Base-by-base conservation (phyloP, 2,329 filamentous ascomycete genomes). In the Furcasterigmium furcatum region DNA sequence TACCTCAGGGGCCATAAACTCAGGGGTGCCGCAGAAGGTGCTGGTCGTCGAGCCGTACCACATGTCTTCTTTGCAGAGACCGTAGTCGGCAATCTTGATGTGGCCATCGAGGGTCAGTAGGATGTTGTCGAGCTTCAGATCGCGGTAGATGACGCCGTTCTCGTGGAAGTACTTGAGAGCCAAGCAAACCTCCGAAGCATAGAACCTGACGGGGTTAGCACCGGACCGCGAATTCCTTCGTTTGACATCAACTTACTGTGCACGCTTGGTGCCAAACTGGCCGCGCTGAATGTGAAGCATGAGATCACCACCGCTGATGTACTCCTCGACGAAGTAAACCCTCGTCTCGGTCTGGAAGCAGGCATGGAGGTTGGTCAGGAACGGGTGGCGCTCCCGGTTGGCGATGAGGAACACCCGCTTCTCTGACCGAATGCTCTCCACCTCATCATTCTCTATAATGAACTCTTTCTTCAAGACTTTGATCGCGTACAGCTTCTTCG, bases 381-480 rank as follows among this genome's bases (percentile, higher is more conserved):
- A 99, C 0, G 95, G 94, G 62, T 99, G 94, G 13, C 89, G 84
- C 64, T 97, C 94, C 65, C 95, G 91, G 73, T 99, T 99, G 27
- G 94, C 94, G 62, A 99, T 87, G 64, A 99, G 67, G 72, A 97
- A 96, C 14, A 99, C 95, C 52, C 94, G 82, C 79, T 99, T 99
- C 70, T 99, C 94, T 0, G 94, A 99, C 53, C 92, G 84, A 35
- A 91, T 96, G 67, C 92, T 97, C 68, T 99, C 94, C 8, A 99
- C 94, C 72, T 99, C 94, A 62, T 99, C 94, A 54, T 99, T 96
- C 65, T 99, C 95, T 51, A 99, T 99, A 62, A 99, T 99, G 66
- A 99, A 99, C 66, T 99, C 94, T 73, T 99, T 99, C 80, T 99
- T 99, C 56, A 99, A 73, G 30, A 99, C 94, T 71, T 99, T 99